These are phyloP conservation scores for Stachybotrys echinatus DNA, from an alignment of 2,329 filamentous ascomycete genomes.

Conservation along the genomic window DNA sequence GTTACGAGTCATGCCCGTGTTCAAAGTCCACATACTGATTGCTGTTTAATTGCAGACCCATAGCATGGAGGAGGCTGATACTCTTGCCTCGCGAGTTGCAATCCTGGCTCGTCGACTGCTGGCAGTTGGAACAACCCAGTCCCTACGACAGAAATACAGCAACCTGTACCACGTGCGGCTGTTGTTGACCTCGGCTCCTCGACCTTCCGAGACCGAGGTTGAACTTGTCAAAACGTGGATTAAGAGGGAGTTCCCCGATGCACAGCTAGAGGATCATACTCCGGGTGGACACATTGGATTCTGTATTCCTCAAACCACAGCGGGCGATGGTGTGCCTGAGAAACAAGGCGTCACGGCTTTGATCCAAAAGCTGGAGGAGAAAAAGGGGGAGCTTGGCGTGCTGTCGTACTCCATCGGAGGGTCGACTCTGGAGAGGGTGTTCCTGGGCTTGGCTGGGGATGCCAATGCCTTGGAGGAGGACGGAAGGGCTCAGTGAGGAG, in stretches of 20 bases:
- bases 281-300: constrained; percentile 58
- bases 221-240: constrained; percentile 51
- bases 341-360: no score
- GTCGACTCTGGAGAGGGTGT: no score
- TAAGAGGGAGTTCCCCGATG: constrained; percentile 40
- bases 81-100: constrained; percentile 64
- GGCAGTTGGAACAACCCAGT: constrained; percentile 54
- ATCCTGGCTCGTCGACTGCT: constrained; percentile 37
- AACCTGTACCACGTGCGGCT: constrained; percentile 60
- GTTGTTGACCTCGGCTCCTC: constrained; percentile 52
- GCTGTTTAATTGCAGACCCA: no score
- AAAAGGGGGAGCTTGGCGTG: no score
- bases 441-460: no score
- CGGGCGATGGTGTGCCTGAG: neutral
- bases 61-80: constrained; percentile 86
- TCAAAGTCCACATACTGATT: neutral
- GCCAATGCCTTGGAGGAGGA: no score
- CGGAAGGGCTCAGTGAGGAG: no score
- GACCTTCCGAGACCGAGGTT: constrained; percentile 52
- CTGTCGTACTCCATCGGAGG: no score
- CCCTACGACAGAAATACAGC: constrained; percentile 53
- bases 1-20: constrained; percentile 1
- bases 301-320: neutral
- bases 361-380: no score
- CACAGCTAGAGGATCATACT: constrained; percentile 49